Evolutionary conservation across 139 green algal genomes (phyloP), one percentile per base, ranked within the genome.

Genomic region (Volvox reticuliferus): DNA sequence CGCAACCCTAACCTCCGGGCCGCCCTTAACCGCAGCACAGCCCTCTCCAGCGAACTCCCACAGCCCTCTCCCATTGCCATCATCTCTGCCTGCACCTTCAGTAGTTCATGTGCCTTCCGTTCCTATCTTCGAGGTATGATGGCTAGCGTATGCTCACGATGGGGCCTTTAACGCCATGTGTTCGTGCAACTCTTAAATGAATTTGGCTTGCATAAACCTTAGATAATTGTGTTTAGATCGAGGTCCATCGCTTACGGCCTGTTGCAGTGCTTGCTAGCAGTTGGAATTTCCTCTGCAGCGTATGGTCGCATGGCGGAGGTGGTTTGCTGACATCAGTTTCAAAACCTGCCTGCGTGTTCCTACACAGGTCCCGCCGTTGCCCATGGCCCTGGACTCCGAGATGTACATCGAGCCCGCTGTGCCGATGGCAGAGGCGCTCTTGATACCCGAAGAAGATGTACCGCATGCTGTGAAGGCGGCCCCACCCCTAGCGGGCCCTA

Each of bases 401-500:
- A 82, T 88, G 30, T 88, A 91, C 61, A 83, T 91, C 30, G 92
- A 94, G 85, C 92, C 88, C 19, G 75, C 65, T 0, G 75, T 88
- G 61, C 88, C 88, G n/a, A 12, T 86, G 55, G 76, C 92, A 20
- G 79, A 93, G 36, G 86, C 89, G 28, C 36, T 91, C 14, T 63
- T 61, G 12, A 6, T 26, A 26, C 30, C 37, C 28, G 78, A 86
- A 6, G 32, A 78, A 14, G 69, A 88, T 16, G 91, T 61, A 30
- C 79, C 83, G 14, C 78, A n/a, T n/a, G 67, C 65, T 1, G 62
- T 61, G 37, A 30, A 89, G 28, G 81, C 93, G 65, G 83, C 88
- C 16, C 87, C 87, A 1, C 89, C 91, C 20, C 87, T 94, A 44
- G 91, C 88, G 12, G 94, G 94, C 18, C 79, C 93, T 80, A 98